Evolutionary conservation across 2,329 filamentous ascomycete genomes (phyloP).

Genomic region (Venturia nashicola): DNA sequence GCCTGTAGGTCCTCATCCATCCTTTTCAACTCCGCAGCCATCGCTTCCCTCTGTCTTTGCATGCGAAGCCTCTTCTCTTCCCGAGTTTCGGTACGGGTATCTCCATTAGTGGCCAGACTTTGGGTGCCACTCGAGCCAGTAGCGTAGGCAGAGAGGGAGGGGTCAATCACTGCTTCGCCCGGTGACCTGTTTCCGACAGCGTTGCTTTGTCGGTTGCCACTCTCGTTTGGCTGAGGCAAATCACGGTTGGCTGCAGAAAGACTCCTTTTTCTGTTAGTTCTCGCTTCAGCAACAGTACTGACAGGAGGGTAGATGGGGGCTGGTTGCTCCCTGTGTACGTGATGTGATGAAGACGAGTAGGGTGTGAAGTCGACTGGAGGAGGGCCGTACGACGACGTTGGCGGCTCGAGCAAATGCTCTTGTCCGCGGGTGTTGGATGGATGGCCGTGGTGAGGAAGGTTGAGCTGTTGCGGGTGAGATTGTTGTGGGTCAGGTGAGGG

Average conservation of each 20-base stretch:
- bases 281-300: constrained; percentile 16
- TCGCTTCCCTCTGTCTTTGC: constrained; percentile 21
- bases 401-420: constrained; percentile 9
- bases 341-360: constrained; percentile 15
- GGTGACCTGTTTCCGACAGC: not conserved
- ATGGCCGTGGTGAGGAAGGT: constrained; percentile 13
- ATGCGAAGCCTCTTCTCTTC: constrained; percentile 20
- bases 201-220: not conserved
- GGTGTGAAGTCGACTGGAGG: constrained; percentile 26
- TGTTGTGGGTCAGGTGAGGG: constrained; percentile 24
- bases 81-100: constrained; percentile 13
- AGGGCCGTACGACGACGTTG: constrained; percentile 16
- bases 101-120: not conserved
- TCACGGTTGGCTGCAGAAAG: constrained; percentile 16
- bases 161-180: constrained; percentile 9
- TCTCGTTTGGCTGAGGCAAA: constrained; percentile 11
- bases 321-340: constrained; percentile 8
- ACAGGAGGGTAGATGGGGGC: constrained; percentile 12
- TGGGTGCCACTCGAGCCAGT: not conserved
- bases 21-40: constrained; percentile 20
- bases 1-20: constrained; percentile 14
- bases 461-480: constrained; percentile 13
- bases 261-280: constrained; percentile 21
- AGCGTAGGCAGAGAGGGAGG: constrained; percentile 2
- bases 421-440: not conserved